Evolutionary conservation across 257 asterid species (phyloP).

Genomic region (Solanum sitiens): DNA sequence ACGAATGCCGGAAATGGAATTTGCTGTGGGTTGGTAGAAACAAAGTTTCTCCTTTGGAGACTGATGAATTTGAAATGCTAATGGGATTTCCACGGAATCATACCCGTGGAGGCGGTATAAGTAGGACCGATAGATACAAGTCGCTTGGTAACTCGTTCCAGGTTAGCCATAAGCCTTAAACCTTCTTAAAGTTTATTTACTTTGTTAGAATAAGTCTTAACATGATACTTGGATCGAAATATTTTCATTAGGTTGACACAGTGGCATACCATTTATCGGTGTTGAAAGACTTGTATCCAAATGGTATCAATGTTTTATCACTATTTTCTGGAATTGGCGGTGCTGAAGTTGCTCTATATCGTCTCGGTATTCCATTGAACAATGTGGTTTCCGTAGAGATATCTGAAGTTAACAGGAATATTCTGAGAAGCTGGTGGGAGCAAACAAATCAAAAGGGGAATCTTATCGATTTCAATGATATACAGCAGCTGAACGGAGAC

Average conservation of each 20-base stretch:
- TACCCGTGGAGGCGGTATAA: slow-evolving; percentile 88
- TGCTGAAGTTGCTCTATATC: slow-evolving; percentile 84
- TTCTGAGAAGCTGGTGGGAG: slow-evolving; percentile 88
- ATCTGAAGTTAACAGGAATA: slow-evolving; percentile 54
- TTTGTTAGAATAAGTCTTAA: neutral
- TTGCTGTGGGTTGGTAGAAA: slow-evolving; percentile 84
- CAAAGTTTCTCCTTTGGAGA: slow-evolving; percentile 81
- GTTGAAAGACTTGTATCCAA: slow-evolving; percentile 52
- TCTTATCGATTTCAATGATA: slow-evolving; percentile 48
- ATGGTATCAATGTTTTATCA: slow-evolving; percentile 60
- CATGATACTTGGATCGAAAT: neutral
- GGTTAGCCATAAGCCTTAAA: slow-evolving; percentile 24
- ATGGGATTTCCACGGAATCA: slow-evolving; percentile 82
- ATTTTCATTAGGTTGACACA: slow-evolving; percentile 51
- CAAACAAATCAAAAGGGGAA: slow-evolving; percentile 62
- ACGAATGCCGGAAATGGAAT: slow-evolving; percentile 83
- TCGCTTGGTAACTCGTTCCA: slow-evolving; percentile 89
- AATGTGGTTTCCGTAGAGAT: slow-evolving; percentile 67
- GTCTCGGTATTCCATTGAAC: slow-evolving; percentile 56
- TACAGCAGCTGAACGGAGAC: slow-evolving; percentile 25
- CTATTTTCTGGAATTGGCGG: slow-evolving; percentile 96
- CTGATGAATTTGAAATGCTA: slow-evolving; percentile 71
- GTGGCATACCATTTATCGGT: slow-evolving; percentile 87
- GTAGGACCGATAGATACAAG: slow-evolving; percentile 75
- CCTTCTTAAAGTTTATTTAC: neutral